Percentiles rank a stretch among this genome's conserved stretches.
phyloP scores from a whole-genome alignment of 176 grass and related monocot genomes.

The Paspalum notatum region DNA sequence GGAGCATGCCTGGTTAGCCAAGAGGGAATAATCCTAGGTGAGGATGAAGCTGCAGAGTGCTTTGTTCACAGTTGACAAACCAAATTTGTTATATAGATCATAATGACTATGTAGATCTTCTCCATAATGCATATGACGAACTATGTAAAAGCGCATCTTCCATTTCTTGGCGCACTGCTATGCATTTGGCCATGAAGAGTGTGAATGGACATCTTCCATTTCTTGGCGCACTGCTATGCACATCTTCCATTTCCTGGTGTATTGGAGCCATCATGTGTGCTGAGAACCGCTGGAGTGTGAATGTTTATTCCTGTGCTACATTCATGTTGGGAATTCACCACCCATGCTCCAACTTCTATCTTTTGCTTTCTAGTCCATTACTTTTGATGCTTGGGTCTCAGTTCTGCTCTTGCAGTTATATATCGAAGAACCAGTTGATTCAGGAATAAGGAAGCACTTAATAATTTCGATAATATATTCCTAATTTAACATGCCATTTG shows the following conservation, averaged over 20 bases:
- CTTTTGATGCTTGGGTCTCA: not conserved
- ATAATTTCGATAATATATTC: not conserved
- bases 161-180: not conserved
- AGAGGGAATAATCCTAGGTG: slow-evolving; percentile 92
- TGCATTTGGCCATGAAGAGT: not conserved
- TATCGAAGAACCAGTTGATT: not conserved
- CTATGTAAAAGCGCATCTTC: not conserved
- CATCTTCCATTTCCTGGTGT: not conserved
- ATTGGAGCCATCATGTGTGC: not conserved
- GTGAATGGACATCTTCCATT: not conserved
- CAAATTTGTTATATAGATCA: not conserved
- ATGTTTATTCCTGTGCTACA: not conserved
- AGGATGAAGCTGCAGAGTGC: slow-evolving; percentile 43
- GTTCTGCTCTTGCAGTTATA: not conserved
- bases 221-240: not conserved
- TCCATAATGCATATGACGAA: not conserved
- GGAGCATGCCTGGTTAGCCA: slow-evolving; percentile 96
- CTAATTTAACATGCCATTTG: not conserved
- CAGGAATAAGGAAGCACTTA: not conserved
- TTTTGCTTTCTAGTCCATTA: not conserved
- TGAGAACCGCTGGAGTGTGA: slow-evolving; percentile 10
- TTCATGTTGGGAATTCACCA: not conserved
- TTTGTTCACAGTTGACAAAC: slow-evolving; percentile 1
- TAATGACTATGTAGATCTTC: not conserved
- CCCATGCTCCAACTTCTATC: not conserved